Evolutionary conservation across 2,329 filamentous ascomycete species (phyloP).

Genomic region (Pseudocercospora musae): DNA sequence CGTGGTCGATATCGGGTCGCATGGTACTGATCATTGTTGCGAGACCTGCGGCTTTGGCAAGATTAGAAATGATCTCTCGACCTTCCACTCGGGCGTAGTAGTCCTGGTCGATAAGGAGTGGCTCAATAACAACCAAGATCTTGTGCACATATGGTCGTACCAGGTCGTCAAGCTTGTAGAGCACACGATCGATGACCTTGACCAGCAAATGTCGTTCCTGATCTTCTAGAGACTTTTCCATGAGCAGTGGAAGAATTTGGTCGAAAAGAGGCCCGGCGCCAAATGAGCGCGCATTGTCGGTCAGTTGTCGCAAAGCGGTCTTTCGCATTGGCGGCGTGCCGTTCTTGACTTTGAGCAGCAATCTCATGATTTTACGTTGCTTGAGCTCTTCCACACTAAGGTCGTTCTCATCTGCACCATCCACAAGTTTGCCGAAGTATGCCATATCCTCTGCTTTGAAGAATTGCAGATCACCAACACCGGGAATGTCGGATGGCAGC

Average conservation of each 20-base stretch:
- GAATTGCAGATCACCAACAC: constrained; percentile 92
- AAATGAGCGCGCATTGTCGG: constrained; percentile 94
- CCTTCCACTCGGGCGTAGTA: constrained; percentile 98
- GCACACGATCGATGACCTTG: constrained; percentile 96
- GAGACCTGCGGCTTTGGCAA: constrained; percentile 92
- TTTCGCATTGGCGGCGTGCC: constrained; percentile 98
- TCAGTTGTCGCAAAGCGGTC: constrained; percentile 93
- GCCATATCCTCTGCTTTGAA: constrained; percentile 99
- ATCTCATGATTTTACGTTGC: constrained; percentile 96
- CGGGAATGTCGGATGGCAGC: constrained; percentile 90
- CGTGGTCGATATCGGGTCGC: constrained; percentile 97
- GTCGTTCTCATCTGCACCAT: constrained; percentile 85
- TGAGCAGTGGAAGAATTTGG: constrained; percentile 91
- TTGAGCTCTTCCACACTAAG: constrained; percentile 94
- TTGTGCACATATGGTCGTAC: constrained; percentile 97
- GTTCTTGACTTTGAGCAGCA: constrained; percentile 98
- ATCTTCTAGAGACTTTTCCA: constrained; percentile 97
- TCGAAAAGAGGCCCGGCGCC: constrained; percentile 93
- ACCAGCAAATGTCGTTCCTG: constrained; percentile 97
- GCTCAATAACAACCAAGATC: constrained; percentile 97
- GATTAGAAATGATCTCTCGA: constrained; percentile 96
- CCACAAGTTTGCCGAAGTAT: constrained; percentile 96
- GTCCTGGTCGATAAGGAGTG: constrained; percentile 97
- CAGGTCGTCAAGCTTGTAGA: constrained; percentile 97
- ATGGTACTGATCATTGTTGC: constrained; percentile 99